Percentiles rank a stretch among this genome's conserved stretches.
Conservation (phyloP, 768 basidiomycete species). For the Lactarius sp. region DNA sequence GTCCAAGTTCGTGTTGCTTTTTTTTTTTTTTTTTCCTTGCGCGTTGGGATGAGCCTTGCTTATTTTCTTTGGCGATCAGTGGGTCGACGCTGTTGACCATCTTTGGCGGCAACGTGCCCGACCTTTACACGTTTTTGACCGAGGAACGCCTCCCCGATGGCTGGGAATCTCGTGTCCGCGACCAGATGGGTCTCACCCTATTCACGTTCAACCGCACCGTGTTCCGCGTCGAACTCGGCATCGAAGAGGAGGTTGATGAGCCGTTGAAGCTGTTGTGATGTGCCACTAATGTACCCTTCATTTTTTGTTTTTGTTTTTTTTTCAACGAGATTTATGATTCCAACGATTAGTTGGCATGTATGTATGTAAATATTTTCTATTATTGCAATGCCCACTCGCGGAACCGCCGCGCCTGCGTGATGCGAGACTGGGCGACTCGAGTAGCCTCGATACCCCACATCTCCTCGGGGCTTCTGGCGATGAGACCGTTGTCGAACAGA, state of each 20-base stretch:
- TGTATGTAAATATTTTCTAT: neutral
- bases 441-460: constrained; percentile 20
- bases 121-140: constrained; percentile 49
- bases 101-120: constrained; percentile 58
- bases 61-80: constrained; percentile 33
- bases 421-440: constrained; percentile 1
- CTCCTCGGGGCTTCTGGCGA: constrained; percentile 14
- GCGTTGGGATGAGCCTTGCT: neutral
- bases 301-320: neutral
- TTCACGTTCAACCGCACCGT: constrained; percentile 44
- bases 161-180: constrained; percentile 61
- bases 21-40: constrained; percentile 1
- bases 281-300: neutral
- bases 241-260: constrained; percentile 29
- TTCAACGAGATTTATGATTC: neutral
- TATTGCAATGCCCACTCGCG: constrained; percentile 15
- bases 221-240: constrained; percentile 31
- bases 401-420: constrained; percentile 13
- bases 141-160: constrained; percentile 68
- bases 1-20: constrained; percentile 49
- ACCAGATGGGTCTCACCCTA: constrained; percentile 56
- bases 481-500: neutral
- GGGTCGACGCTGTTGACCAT: constrained; percentile 58
- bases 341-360: neutral
- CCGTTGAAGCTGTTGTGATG: constrained; percentile 12